Percentiles rank a stretch among this genome's conserved stretches.
Conservation (phyloP, 2,329 filamentous ascomycete genomes). For the Phialophora tarda region DNA sequence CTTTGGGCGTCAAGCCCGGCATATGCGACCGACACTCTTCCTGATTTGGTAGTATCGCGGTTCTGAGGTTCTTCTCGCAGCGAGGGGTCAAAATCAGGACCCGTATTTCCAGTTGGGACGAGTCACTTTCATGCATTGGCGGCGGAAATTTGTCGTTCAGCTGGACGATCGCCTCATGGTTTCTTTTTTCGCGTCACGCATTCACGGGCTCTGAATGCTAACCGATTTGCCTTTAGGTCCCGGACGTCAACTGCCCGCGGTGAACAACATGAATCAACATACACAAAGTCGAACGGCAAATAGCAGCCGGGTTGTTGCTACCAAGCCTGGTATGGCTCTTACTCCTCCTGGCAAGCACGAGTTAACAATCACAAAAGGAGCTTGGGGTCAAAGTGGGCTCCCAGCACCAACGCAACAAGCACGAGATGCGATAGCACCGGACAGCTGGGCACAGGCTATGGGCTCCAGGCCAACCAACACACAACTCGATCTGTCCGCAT, state of each 20-base stretch:
- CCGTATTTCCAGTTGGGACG: background rate
- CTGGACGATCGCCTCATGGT: background rate
- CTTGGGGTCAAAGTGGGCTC: slow-evolving; percentile 36
- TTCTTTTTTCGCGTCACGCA: background rate
- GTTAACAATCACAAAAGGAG: slow-evolving; percentile 21
- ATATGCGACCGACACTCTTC: background rate
- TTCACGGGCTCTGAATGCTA: background rate
- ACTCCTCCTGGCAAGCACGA: background rate
- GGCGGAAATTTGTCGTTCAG: background rate
- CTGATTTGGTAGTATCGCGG: background rate
- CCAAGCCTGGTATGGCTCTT: slow-evolving; percentile 34
- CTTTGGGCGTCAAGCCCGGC: background rate
- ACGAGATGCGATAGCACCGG: slow-evolving; percentile 33
- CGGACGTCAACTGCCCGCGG: slow-evolving; percentile 33
- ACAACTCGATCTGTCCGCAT: slow-evolving; percentile 39
- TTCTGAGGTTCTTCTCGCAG: background rate
- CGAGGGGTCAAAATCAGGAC: background rate
- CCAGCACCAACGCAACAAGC: slow-evolving; percentile 28
- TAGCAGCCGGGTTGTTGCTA: slow-evolving; percentile 32
- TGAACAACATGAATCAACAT: slow-evolving; percentile 36
- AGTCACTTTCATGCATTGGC: background rate
- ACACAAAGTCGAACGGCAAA: slow-evolving; percentile 34
- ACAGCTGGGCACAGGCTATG: slow-evolving; percentile 40
- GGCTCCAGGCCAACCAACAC: slow-evolving; percentile 31
- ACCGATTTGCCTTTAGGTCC: slow-evolving; percentile 27